Conservation (phyloP, 495 filamentous ascomycete species). For the Hyaloscypha finlandica region DNA sequence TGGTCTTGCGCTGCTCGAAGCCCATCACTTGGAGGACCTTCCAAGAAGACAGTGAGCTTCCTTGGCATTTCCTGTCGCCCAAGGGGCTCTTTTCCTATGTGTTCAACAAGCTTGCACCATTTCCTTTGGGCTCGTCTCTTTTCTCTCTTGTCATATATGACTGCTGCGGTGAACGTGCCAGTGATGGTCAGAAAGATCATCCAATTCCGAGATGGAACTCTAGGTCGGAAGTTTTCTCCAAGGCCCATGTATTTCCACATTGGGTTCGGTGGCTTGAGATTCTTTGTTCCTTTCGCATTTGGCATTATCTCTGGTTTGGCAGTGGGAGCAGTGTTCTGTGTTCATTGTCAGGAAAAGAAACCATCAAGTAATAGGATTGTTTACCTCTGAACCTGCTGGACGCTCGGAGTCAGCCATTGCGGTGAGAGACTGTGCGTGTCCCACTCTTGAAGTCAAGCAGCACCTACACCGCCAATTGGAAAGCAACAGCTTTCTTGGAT, state of each 20-base stretch:
- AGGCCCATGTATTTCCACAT: conserved; percentile 79
- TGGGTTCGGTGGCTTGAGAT: conserved; percentile 60
- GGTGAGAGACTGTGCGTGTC: background rate
- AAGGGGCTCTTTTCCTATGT: conserved; percentile 77
- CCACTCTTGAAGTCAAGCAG: background rate
- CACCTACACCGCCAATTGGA: background rate
- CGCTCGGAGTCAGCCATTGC: conserved; percentile 30
- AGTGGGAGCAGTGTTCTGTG: conserved; percentile 4
- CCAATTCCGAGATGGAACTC: conserved; percentile 96
- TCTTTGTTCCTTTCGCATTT: conserved; percentile 38
- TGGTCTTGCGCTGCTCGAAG: conserved; percentile 82
- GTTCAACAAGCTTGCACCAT: conserved; percentile 87
- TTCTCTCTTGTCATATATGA: conserved; percentile 89
- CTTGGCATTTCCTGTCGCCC: conserved; percentile 70
- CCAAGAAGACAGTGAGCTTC: conserved; percentile 82
- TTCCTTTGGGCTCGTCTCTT: conserved; percentile 80
- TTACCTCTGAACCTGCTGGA: conserved; percentile 25
- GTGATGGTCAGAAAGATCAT: conserved; percentile 87
- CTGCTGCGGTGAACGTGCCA: conserved; percentile 70
- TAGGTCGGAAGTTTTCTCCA: conserved; percentile 69
- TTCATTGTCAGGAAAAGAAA: background rate
- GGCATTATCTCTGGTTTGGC: conserved; percentile 36
- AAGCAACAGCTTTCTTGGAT: background rate
- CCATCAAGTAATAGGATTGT: background rate
- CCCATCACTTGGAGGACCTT: conserved; percentile 83